Conservation (phyloP, 257 asterid species). For the Echium plantagineum region DNA sequence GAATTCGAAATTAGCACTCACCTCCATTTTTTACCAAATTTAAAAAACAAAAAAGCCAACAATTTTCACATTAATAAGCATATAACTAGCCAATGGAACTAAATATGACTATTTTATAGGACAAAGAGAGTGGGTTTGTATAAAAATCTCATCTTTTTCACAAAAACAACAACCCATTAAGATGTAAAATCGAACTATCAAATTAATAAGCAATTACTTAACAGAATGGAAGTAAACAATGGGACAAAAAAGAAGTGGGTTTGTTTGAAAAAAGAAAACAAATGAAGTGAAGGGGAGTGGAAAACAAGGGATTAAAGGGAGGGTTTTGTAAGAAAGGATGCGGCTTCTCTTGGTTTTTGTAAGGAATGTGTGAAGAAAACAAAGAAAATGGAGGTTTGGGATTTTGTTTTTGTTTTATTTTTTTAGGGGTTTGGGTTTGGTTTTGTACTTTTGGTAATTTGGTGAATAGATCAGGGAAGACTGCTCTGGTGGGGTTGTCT, state of each 20-base stretch:
- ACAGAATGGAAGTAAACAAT: neutral
- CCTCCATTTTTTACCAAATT: too few relatives aligned
- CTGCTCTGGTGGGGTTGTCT: too few relatives aligned
- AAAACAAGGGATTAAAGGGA: neutral
- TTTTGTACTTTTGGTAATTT: neutral
- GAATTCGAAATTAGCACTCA: too few relatives aligned
- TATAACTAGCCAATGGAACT: too few relatives aligned
- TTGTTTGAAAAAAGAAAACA: neutral
- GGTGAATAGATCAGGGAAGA: too few relatives aligned
- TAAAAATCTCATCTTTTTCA: too few relatives aligned
- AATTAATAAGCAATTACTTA: neutral
- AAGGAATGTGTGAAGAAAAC: neutral
- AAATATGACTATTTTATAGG: too few relatives aligned
- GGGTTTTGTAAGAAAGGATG: neutral
- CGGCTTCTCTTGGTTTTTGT: neutral
- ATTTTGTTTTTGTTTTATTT: too few relatives aligned
- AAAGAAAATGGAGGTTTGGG: neutral
- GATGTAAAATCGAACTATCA: neutral
- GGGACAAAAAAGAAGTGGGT: neutral
- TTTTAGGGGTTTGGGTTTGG: neutral
- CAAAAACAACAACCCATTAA: too few relatives aligned
- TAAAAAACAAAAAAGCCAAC: too few relatives aligned
- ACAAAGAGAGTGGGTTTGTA: too few relatives aligned
- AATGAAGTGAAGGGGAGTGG: neutral
- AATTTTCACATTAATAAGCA: too few relatives aligned